Evolutionary conservation across 345 rosid genomes (phyloP).

Genomic region (Ceriops zippeliana): DNA sequence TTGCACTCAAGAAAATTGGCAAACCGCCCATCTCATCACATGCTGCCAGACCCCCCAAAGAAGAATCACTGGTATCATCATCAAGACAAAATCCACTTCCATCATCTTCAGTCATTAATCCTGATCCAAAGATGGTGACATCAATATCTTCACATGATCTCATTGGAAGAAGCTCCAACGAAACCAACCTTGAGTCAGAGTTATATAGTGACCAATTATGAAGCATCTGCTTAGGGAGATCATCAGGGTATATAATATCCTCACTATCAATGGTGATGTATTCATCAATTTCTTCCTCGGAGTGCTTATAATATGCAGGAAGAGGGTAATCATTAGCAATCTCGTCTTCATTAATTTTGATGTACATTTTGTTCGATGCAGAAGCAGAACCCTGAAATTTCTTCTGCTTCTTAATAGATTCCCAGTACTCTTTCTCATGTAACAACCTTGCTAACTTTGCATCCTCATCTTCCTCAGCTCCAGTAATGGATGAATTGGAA

Average conservation of each 20-base stretch:
- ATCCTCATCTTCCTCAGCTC: slow-evolving; percentile 59
- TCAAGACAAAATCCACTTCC: slow-evolving; percentile 58
- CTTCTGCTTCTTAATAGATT: slow-evolving; percentile 43
- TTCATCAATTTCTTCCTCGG: slow-evolving; percentile 66
- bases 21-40: slow-evolving; percentile 35
- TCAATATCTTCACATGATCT: slow-evolving; percentile 65
- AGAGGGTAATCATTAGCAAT: slow-evolving; percentile 81
- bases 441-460: slow-evolving; percentile 53
- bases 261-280: slow-evolving; percentile 42
- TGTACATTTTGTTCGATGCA: slow-evolving; percentile 45
- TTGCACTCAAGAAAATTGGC: slow-evolving; percentile 56
- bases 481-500: slow-evolving; percentile 15
- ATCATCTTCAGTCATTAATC: slow-evolving; percentile 59
- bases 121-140: slow-evolving; percentile 75
- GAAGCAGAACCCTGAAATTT: slow-evolving; percentile 40
- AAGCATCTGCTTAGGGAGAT: slow-evolving; percentile 65
- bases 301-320: slow-evolving; percentile 63
- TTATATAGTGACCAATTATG: slow-evolving; percentile 88
- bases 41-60: slow-evolving; percentile 33
- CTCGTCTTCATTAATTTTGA: slow-evolving; percentile 81
- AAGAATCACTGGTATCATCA: slow-evolving; percentile 37
- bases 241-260: slow-evolving; percentile 29
- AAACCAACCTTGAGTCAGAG: slow-evolving; percentile 58
- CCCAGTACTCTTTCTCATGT: slow-evolving; percentile 76
- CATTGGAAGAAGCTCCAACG: slow-evolving; percentile 85